phyloP scores from a whole-genome alignment of 2,329 filamentous ascomycete species.

The Cordyceps sp. region DNA sequence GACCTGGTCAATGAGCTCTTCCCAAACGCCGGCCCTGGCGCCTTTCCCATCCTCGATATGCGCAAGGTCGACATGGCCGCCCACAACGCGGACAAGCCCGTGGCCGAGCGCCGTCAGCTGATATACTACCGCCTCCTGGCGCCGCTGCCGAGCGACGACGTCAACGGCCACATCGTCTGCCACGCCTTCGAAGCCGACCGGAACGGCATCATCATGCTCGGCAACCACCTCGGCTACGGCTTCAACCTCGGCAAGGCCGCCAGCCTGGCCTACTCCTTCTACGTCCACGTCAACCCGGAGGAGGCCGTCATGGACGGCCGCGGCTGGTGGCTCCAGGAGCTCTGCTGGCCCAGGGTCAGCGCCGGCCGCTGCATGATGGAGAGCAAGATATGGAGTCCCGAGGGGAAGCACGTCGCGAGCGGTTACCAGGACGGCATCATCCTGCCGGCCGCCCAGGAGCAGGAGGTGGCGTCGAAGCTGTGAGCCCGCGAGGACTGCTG shows the following conservation, averaged over 20 bases:
- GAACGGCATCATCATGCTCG: constrained; percentile 35
- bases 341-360: constrained; percentile 27
- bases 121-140: constrained; percentile 30
- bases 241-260: constrained; percentile 22
- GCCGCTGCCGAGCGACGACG: constrained; percentile 21
- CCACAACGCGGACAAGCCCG: constrained; percentile 23
- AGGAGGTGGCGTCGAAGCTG: not conserved
- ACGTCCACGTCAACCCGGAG: constrained; percentile 31
- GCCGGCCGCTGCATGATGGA: constrained; percentile 29
- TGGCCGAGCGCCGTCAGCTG: constrained; percentile 30
- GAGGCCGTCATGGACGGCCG: constrained; percentile 29
- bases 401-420: constrained; percentile 34
- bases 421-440: constrained; percentile 37
- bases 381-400: constrained; percentile 36
- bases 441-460: constrained; percentile 10
- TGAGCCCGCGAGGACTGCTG: not conserved
- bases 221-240: constrained; percentile 30
- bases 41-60: constrained; percentile 34
- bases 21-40: constrained; percentile 20
- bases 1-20: constrained; percentile 18
- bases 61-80: constrained; percentile 34
- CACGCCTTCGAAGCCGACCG: constrained; percentile 36
- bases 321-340: constrained; percentile 38
- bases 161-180: constrained; percentile 27
- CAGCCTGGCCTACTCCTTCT: constrained; percentile 33